Base-by-base conservation (phyloP, 23 red algal genomes). In the Pyropia yezoensis region DNA sequence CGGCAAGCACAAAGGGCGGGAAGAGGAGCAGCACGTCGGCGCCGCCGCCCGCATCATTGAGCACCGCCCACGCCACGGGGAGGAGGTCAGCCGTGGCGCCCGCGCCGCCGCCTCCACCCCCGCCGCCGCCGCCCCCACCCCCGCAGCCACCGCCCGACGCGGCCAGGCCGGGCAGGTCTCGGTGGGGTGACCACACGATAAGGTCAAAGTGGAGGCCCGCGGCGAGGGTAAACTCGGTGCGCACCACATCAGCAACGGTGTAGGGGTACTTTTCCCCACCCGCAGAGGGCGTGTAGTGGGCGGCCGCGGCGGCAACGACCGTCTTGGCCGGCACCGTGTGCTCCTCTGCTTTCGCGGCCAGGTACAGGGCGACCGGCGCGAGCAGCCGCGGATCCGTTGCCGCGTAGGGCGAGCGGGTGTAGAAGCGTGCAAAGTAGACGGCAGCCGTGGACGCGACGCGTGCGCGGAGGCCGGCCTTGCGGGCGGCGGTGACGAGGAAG, bases 341-440 rank as follows among this genome's bases (percentile, higher is more conserved):
- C 62, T 89, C 84, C 63, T 89, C 84, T 1, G 69, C 71, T 29
- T 89, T 89, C 30, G 84, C 84, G 9, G 84, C 84, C 20, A 89
- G 54, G 61, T 89, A 89, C 60, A 89, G 49, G 62, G 84, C 84
- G n/a, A 79, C 73, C 45, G 84, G 84, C 17, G 84, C 84, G 52
- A 89, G 74, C 18, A 89, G 84, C 26, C 84, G 53, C 49, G 84
- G 84, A 57, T 89, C 84, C 45, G 76, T 63, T 21, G 76, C 84
- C 20, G 58, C 19, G 24, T 77, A 66, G 26, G 67, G 56, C 18
- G 76, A 73, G 34, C 84, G 62, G 16, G 63, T 52, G 23, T 79
- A 89, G 61, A 89, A 89, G 27, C 84, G 58, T 27, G 61, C 63
- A 62, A 73, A 89, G 63, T 89, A 89, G 13, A 89, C 84, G 67